Conservation (phyloP, 2,329 filamentous ascomycete species). For the Botrytis cinerea region DNA sequence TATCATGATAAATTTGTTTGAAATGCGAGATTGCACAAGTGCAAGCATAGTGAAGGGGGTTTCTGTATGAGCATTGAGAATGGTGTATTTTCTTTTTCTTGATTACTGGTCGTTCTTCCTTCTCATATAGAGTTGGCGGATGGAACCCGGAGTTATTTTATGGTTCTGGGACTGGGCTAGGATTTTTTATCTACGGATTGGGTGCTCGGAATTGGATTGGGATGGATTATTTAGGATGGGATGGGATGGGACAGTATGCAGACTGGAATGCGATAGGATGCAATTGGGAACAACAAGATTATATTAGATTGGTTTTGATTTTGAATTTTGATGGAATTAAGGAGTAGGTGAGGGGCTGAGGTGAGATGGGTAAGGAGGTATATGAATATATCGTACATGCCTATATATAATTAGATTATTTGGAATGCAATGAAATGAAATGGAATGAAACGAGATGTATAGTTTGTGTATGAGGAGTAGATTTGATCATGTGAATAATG, state of each 20-base stretch:
- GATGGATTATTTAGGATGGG: not conserved
- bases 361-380: not conserved
- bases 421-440: not conserved
- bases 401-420: constrained; percentile 3
- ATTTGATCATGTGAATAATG: not conserved
- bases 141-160: not conserved
- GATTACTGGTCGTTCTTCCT: not conserved
- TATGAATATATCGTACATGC: not conserved
- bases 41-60: constrained; percentile 11
- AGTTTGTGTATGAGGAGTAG: not conserved
- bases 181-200: not conserved
- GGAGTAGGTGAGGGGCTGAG: not conserved
- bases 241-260: not conserved
- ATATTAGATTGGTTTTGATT: constrained; percentile 4
- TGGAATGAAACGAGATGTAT: no score
- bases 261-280: not conserved
- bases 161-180: not conserved
- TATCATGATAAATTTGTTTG: not conserved
- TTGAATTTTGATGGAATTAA: not conserved
- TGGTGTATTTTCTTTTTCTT: not conserved
- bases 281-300: not conserved
- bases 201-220: not conserved
- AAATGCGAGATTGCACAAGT: not conserved
- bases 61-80: constrained; percentile 15
- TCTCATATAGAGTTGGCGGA: not conserved